Percentiles rank a stretch among this genome's conserved stretches.
phyloP scores from a whole-genome alignment of 441 rosid species.

The Populus hybrid region DNA sequence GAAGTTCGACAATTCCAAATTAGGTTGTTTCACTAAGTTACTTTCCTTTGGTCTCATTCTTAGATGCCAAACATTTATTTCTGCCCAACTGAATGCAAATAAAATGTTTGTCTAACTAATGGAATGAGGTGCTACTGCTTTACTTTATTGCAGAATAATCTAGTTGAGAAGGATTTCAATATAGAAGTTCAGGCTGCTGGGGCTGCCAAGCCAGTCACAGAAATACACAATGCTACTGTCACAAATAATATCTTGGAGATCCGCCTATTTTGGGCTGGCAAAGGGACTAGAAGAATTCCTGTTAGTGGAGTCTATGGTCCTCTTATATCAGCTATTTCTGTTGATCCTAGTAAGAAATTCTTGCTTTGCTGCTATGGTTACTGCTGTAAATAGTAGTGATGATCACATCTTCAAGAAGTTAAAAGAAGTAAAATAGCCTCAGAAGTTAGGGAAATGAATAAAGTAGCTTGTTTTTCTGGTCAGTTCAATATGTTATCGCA shows the following conservation, averaged over 20 bases:
- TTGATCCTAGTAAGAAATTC: conserved; percentile 15
- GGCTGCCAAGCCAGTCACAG: not conserved
- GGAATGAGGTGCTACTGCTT: not conserved
- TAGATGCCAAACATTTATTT: not conserved
- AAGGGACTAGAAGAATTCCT: conserved; percentile 21
- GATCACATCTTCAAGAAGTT: not conserved
- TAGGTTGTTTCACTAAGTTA: not conserved
- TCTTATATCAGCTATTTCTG: conserved; percentile 18
- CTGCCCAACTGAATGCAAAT: not conserved
- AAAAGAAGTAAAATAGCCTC: not conserved
- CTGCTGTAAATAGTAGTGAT: not conserved
- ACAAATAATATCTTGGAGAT: conserved; percentile 18
- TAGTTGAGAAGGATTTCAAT: conserved; percentile 24
- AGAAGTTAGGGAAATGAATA: not conserved
- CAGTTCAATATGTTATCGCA: too few species aligned
- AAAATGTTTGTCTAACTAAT: not conserved
- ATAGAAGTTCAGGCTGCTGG: conserved; percentile 18
- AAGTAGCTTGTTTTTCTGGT: too few species aligned
- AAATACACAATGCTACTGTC: conserved; percentile 6
- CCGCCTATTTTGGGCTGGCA: conserved; percentile 25
- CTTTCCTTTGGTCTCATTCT: not conserved
- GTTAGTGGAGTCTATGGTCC: conserved; percentile 16
- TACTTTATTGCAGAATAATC: conserved; percentile 35
- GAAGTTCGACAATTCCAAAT: not conserved
- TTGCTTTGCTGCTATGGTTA: not conserved